Evolutionary conservation across 495 filamentous ascomycete genomes (phyloP).

Genomic region (Oidiodendron maius): DNA sequence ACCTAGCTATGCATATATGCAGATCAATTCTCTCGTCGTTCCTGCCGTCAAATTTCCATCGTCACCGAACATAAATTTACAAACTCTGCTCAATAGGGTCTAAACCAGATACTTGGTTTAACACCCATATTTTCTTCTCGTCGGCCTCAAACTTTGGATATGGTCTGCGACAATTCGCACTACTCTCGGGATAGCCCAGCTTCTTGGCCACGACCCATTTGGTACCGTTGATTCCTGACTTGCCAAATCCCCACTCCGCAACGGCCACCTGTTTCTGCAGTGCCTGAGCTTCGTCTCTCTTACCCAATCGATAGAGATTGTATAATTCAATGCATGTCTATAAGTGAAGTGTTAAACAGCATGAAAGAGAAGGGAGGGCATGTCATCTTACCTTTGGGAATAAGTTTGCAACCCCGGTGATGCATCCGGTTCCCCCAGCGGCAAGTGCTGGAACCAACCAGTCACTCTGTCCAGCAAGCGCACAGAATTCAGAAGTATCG

Average conservation of each 20-base stretch:
- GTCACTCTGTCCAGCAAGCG: conserved; percentile 24
- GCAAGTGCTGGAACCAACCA: conserved; percentile 24
- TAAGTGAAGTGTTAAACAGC: too few species aligned
- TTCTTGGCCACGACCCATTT: conserved; percentile 35
- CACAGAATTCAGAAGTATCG: conserved; percentile 17
- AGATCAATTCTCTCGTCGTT: too few species aligned
- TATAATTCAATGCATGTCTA: conserved; percentile 30
- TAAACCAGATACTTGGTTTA: too few species aligned
- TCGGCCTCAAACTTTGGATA: conserved; percentile 30
- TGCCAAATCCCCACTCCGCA: conserved; percentile 35
- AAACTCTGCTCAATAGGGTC: too few species aligned
- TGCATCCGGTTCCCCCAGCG: conserved; percentile 22
- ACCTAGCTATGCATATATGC: too few species aligned
- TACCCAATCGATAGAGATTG: conserved; percentile 27
- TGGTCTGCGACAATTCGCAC: conserved; percentile 32
- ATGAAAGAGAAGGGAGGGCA: too few species aligned
- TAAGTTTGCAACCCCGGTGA: conserved; percentile 26
- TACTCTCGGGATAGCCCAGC: conserved; percentile 30
- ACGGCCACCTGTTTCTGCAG: conserved; percentile 30
- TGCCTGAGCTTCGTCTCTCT: conserved; percentile 28
- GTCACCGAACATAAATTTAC: too few species aligned
- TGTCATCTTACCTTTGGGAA: too few species aligned
- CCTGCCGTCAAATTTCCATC: too few species aligned
- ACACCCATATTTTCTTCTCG: conserved; percentile 28
- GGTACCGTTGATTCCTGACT: conserved; percentile 35